phyloP scores from a whole-genome alignment of 129 eudicot genomes.

The Lactuca sativa region DNA sequence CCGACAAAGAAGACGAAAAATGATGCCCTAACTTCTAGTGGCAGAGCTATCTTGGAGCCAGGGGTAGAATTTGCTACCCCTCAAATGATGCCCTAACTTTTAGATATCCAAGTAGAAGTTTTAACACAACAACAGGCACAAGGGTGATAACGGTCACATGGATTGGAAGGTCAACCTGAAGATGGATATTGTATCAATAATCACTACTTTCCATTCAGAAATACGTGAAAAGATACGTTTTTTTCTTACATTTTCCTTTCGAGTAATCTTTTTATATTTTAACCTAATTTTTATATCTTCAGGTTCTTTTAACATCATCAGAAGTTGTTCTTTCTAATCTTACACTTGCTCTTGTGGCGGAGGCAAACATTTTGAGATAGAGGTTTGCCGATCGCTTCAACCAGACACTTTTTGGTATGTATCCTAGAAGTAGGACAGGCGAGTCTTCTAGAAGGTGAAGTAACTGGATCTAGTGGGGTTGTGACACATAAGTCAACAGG shows the following conservation, averaged over 20 bases:
- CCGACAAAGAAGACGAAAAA: too few species aligned
- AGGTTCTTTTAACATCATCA: conserved; percentile 96
- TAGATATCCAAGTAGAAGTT: conserved; percentile 96
- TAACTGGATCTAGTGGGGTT: too few species aligned
- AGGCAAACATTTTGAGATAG: too few species aligned
- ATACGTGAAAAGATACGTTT: conserved; percentile 83
- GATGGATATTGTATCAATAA: conserved; percentile 96
- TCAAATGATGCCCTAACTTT: too few species aligned
- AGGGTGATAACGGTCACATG: conserved; percentile 79
- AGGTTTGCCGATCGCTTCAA: too few species aligned
- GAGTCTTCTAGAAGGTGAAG: too few species aligned
- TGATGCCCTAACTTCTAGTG: too few species aligned
- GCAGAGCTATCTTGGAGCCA: too few species aligned
- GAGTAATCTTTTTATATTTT: not conserved
- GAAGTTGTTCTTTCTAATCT: conserved; percentile 96
- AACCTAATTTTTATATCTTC: conserved; percentile 3
- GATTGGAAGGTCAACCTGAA: conserved; percentile 97
- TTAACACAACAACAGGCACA: conserved; percentile 95
- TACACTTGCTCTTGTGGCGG: conserved; percentile 94
- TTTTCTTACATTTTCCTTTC: not conserved
- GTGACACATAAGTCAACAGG: too few species aligned
- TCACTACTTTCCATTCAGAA: conserved; percentile 96
- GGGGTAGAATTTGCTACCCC: too few species aligned
- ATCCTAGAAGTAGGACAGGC: too few species aligned
- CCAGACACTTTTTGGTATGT: too few species aligned